Evolutionary conservation across 257 asterid species (phyloP).

Genomic region (Scutellaria galericulata): DNA sequence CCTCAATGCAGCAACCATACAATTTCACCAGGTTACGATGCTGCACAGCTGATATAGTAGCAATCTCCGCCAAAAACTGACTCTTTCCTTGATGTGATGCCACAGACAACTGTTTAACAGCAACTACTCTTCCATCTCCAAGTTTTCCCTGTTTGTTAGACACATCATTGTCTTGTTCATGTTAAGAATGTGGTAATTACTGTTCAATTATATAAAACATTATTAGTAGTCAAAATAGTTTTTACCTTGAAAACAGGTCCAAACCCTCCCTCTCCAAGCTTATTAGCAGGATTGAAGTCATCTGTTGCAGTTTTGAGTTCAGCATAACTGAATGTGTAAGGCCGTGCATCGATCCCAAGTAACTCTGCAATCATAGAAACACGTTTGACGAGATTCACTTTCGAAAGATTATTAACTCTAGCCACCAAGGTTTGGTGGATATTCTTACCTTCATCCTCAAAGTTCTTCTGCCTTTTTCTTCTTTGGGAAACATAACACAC

Average conservation of each 20-base stretch:
- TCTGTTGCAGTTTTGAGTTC: slow-evolving; percentile 74
- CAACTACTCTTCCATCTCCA: slow-evolving; percentile 71
- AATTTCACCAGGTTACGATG: slow-evolving; percentile 90
- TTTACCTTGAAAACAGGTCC: slow-evolving; percentile 88
- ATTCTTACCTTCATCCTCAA: slow-evolving; percentile 61
- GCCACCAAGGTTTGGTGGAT: not conserved
- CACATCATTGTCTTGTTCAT: not conserved
- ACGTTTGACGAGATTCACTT: not conserved
- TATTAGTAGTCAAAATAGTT: not conserved
- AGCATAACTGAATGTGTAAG: slow-evolving; percentile 69
- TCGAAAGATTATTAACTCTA: not conserved
- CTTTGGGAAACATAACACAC: slow-evolving; percentile 42
- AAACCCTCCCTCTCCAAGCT: slow-evolving; percentile 96
- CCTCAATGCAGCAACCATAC: slow-evolving; percentile 91
- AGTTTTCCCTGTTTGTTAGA: slow-evolving; percentile 61
- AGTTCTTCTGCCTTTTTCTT: slow-evolving; percentile 47
- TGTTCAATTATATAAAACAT: not conserved
- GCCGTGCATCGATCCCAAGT: slow-evolving; percentile 73
- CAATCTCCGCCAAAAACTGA: slow-evolving; percentile 89
- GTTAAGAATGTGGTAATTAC: slow-evolving; percentile 1
- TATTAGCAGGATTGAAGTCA: slow-evolving; percentile 67
- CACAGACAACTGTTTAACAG: slow-evolving; percentile 81
- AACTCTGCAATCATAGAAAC: slow-evolving; percentile 55
- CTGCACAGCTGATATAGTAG: slow-evolving; percentile 90
- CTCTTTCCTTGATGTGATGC: slow-evolving; percentile 87